Evolutionary conservation across 176 grass and related monocot genomes (phyloP), one percentile per base, ranked within the genome.

Genomic region (Urochloa ruziziensis): DNA sequence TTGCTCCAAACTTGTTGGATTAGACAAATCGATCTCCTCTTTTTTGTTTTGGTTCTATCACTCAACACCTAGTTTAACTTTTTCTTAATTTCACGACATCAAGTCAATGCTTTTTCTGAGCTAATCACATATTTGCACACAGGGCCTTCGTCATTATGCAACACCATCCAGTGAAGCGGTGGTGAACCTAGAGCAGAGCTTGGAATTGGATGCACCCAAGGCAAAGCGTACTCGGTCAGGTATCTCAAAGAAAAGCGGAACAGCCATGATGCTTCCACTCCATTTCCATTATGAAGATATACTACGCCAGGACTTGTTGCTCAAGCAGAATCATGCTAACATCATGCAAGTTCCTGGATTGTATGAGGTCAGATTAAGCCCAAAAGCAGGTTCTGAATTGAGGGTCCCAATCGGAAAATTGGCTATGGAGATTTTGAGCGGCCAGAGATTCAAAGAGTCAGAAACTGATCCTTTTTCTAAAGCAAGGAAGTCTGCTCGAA

Each of bases 351-450:
- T 88, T 70, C 89, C 67, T 85, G 76, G 86, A 39, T 52, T 87
- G 80, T 85, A 67, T 70, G 89, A 84, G 53, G 64, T 91, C 35
- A 84, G 62, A 91, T 52, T 91, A 70, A 61, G 63, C 64, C 89
- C 89, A 64, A 84, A 64, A 81, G 62, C 57, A 53, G 36, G 62
- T 11, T 68, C 80, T 25, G 65, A 86, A 23, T 73, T 85, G 60
- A 91, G 13, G 53, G 75, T 84, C 43, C 80, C 80, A 64, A 88
- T 88, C 63, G 85, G 74, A 30, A 91, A 91, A 88, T 24, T 88
- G 59, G 85, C 89, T 46, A 91, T 91, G 81, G 89, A 91, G 81
- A 88, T 91, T 84, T 76, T 79, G 73, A 81, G 81, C 7, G 80
- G 89, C 44, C 85, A 88, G 89, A 87, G 35, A 17, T 80, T 64